These are phyloP conservation scores for Heliosperma pusillum DNA, from an alignment of 148 eudicot species.

Conservation along the genomic window DNA sequence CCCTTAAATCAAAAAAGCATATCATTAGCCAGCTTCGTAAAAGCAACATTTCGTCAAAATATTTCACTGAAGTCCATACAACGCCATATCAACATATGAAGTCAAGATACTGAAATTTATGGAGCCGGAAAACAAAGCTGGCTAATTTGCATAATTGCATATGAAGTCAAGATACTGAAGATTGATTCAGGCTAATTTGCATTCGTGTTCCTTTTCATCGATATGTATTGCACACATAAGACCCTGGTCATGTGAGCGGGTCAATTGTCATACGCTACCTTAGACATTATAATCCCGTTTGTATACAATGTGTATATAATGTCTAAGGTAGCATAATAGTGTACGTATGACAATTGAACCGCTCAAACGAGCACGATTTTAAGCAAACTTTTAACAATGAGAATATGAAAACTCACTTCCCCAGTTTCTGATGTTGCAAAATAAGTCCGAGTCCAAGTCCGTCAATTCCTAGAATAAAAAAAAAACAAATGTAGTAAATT, in stretches of 20 bases:
- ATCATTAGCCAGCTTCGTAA: slow-evolving; percentile 16
- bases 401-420: slow-evolving; percentile 34
- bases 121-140: background rate
- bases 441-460: slow-evolving; percentile 55
- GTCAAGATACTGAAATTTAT: background rate
- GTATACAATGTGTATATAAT: too few species aligned
- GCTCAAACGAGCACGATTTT: background rate
- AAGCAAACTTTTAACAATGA: background rate
- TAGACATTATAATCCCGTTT: too few species aligned
- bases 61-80: background rate
- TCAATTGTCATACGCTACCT: too few species aligned
- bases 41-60: slow-evolving; percentile 6
- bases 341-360: background rate
- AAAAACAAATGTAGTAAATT: too few species aligned
- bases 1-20: slow-evolving; percentile 33
- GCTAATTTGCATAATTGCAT: too few species aligned
- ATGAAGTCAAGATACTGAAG: too few species aligned
- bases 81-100: background rate
- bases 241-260: too few species aligned
- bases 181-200: too few species aligned
- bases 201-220: too few species aligned
- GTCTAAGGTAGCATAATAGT: background rate
- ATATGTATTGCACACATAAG: too few species aligned
- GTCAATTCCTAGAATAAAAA: too few species aligned
- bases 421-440: slow-evolving; percentile 47